Conservation (phyloP, 2,329 filamentous ascomycete species). For the Pleoardoris graminearum region DNA sequence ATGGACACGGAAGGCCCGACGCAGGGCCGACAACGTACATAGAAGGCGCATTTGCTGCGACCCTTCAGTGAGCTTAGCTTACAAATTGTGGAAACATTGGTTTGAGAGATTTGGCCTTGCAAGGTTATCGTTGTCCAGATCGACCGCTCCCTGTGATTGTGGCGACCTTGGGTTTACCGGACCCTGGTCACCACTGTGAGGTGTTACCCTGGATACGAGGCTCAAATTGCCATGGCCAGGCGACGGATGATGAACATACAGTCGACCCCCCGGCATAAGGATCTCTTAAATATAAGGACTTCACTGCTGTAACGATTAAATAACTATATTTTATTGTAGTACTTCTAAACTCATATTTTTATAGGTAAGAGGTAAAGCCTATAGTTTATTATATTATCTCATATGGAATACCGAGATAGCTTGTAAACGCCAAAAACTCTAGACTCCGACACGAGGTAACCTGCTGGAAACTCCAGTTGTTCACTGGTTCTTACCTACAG, state of each 20-base stretch:
- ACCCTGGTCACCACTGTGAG: background rate
- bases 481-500: background rate
- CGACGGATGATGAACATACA: background rate
- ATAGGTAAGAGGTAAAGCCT: no score
- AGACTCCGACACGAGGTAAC: background rate
- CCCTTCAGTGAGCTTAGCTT: background rate
- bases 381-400: no score
- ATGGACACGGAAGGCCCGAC: background rate
- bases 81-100: background rate
- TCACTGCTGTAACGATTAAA: no score
- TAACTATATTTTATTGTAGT: no score
- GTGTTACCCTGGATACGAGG: conserved; percentile 1
- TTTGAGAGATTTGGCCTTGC: background rate
- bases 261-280: background rate
- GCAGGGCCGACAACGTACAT: background rate
- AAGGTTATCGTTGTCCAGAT: conserved; percentile 9
- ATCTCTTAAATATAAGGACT: no score
- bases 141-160: conserved; percentile 11
- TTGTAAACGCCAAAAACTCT: no score
- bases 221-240: background rate
- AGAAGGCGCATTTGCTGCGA: background rate
- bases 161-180: conserved; percentile 8
- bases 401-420: no score
- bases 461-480: background rate
- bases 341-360: no score